Percentiles rank a stretch among this genome's conserved stretches.
Conservation (phyloP, 441 rosid genomes). For the Erodium moschatum region DNA sequence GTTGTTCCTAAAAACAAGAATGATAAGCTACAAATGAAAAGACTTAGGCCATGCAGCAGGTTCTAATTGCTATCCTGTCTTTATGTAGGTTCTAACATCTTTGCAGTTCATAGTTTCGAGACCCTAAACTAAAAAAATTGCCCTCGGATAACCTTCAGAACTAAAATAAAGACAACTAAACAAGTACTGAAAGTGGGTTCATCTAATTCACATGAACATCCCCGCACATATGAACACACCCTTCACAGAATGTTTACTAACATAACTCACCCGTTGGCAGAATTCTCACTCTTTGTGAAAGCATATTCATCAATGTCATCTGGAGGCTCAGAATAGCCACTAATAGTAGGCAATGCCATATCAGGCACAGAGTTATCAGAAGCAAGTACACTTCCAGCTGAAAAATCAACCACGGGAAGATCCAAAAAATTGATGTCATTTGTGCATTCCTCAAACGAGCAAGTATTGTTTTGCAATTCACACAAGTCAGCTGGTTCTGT, state of each 20-base stretch:
- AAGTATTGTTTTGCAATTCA: constrained; percentile 16
- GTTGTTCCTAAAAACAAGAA: not conserved
- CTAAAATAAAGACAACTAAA: constrained; percentile 6
- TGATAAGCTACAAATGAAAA: constrained; percentile 14
- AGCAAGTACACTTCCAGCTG: constrained; percentile 12
- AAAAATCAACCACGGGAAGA: constrained; percentile 26
- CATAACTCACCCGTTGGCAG: constrained; percentile 29
- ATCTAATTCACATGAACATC: not conserved
- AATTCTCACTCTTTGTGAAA: constrained; percentile 18
- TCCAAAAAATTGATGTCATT: constrained; percentile 23
- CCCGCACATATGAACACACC: not conserved
- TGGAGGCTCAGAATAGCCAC: constrained; percentile 17
- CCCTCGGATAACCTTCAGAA: not conserved
- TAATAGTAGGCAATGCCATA: constrained; percentile 14
- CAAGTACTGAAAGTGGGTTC: not conserved
- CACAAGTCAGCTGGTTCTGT: constrained; percentile 12
- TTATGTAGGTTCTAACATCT: not conserved
- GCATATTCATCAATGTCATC: constrained; percentile 26
- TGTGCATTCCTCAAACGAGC: constrained; percentile 19
- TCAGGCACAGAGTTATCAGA: constrained; percentile 17
- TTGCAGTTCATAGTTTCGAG: not conserved
- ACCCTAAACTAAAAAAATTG: not conserved
- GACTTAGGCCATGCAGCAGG: constrained; percentile 12
- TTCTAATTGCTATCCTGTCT: not conserved
- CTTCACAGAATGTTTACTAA: constrained; percentile 2